Conservation (phyloP, 2,329 filamentous ascomycete genomes). For the Claviceps sp. region DNA sequence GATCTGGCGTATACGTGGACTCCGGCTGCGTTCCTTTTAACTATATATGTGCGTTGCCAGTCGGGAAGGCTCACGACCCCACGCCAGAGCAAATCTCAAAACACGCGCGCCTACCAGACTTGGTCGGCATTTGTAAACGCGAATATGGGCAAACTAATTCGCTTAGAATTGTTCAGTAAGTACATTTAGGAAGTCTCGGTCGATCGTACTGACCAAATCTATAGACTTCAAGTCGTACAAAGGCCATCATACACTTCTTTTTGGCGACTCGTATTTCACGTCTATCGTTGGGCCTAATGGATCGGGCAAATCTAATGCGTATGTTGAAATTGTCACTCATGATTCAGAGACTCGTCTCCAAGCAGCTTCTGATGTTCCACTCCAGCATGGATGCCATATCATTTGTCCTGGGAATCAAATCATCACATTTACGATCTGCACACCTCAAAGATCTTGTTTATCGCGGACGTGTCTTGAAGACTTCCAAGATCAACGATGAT, state of each 20-base stretch:
- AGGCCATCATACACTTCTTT: slow-evolving; percentile 84
- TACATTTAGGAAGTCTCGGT: slow-evolving; percentile 7
- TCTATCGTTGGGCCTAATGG: slow-evolving; percentile 99
- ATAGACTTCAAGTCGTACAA: slow-evolving; percentile 99
- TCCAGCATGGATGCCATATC: slow-evolving; percentile 95
- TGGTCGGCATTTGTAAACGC: slow-evolving; percentile 6
- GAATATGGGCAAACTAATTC: slow-evolving; percentile 90
- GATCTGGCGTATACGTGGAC: not conserved
- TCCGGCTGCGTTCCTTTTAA: not conserved
- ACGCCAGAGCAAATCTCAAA: not conserved
- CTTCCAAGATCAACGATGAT: slow-evolving; percentile 84
- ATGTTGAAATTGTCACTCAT: slow-evolving; percentile 21
- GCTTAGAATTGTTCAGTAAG: slow-evolving; percentile 85
- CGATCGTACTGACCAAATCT: slow-evolving; percentile 5
- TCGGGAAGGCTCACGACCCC: not conserved
- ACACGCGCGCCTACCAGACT: not conserved
- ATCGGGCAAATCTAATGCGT: slow-evolving; percentile 98
- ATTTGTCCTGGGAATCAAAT: slow-evolving; percentile 96
- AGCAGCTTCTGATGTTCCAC: not conserved
- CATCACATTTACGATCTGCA: slow-evolving; percentile 87
- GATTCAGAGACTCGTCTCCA: not conserved
- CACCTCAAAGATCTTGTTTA: slow-evolving; percentile 93
- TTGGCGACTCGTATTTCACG: slow-evolving; percentile 97
- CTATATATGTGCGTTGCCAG: not conserved
- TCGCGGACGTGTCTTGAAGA: slow-evolving; percentile 83